A percentile compares a stretch with the other conserved stretches of the same genome.
These are phyloP conservation scores for Triadica sebifera DNA, from an alignment of 345 rosid genomes.

Conservation along the genomic window DNA sequence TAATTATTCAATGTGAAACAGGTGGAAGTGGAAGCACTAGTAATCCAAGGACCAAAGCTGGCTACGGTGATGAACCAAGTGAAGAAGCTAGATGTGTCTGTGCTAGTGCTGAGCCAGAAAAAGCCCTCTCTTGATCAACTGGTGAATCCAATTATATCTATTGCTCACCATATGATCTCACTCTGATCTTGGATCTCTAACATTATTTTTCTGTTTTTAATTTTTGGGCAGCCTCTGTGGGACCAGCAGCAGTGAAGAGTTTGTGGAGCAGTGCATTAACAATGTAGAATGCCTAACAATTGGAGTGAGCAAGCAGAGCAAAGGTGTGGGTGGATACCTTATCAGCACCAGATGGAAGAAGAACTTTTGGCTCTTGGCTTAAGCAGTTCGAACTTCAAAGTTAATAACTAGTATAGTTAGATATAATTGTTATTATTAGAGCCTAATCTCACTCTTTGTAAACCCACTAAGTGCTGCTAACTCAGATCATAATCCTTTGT, in stretches of 20 bases:
- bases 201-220: neutral
- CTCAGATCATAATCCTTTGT: neutral
- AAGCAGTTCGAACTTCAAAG: neutral
- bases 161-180: slow-evolving; percentile 18
- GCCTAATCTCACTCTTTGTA: neutral
- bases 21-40: slow-evolving; percentile 93
- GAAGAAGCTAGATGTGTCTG: slow-evolving; percentile 85
- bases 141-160: slow-evolving; percentile 41
- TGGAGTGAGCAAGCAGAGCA: slow-evolving; percentile 92
- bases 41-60: slow-evolving; percentile 82
- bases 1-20: slow-evolving; percentile 17
- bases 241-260: slow-evolving; percentile 58
- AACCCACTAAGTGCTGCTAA: slow-evolving; percentile 2
- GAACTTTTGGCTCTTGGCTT: slow-evolving; percentile 97
- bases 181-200: neutral
- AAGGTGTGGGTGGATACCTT: slow-evolving; percentile 73
- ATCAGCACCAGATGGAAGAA: slow-evolving; percentile 92
- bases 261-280: slow-evolving; percentile 78
- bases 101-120: slow-evolving; percentile 85
- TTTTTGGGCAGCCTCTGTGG: slow-evolving; percentile 64
- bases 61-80: slow-evolving; percentile 86
- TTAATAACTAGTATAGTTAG: neutral
- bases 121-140: slow-evolving; percentile 55
- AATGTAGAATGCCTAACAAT: slow-evolving; percentile 76
- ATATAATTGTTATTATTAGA: neutral